Base-by-base conservation (phyloP, 108 stramenopile species). In the Cyclostephanos tholiformis region DNA sequence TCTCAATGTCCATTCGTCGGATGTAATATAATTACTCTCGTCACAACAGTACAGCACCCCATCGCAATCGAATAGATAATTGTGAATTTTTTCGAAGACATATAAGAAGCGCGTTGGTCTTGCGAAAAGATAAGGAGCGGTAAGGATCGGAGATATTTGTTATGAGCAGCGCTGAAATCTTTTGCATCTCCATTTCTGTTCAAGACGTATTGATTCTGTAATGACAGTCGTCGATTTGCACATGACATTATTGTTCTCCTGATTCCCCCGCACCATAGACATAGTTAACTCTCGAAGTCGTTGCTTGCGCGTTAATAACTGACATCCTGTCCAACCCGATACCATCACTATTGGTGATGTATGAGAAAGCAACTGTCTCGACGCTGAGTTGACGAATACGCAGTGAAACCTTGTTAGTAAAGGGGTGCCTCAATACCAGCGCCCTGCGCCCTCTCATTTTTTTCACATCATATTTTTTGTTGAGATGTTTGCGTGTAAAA, bases 1-100 rank as follows among this genome's bases (percentile, higher is more conserved):
- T n/a, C n/a, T n/a, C n/a, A n/a, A n/a, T n/a, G n/a, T n/a, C n/a
- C n/a, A n/a, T n/a, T n/a, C n/a, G n/a, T n/a, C n/a, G n/a, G n/a
- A n/a, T n/a, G n/a, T n/a, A n/a, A n/a, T n/a, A n/a, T n/a, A n/a
- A n/a, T n/a, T n/a, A n/a, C n/a, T n/a, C n/a, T n/a, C n/a, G n/a
- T n/a, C n/a, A n/a, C n/a, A n/a, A n/a, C n/a, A n/a, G n/a, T n/a
- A 96, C 38, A 96, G 67, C 3, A 93, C 92, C 23, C 95, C 95
- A 55, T 96, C 95, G 67, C 92, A 93, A 76, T 96, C 95, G 62
- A 96, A 91, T 41, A 96, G 64, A 62, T 91, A 82, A 20, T 85
- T 82, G 25, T 89, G 82, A 23, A 92, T 81, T 41, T 85, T 25
- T 84, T 72, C 6, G 73, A 26, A 6, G 86, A 53, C 64, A 71